These are phyloP conservation scores for Diutina pseudorugosa DNA, from an alignment of 1,139 yeast genomes.

Conservation along the genomic window DNA sequence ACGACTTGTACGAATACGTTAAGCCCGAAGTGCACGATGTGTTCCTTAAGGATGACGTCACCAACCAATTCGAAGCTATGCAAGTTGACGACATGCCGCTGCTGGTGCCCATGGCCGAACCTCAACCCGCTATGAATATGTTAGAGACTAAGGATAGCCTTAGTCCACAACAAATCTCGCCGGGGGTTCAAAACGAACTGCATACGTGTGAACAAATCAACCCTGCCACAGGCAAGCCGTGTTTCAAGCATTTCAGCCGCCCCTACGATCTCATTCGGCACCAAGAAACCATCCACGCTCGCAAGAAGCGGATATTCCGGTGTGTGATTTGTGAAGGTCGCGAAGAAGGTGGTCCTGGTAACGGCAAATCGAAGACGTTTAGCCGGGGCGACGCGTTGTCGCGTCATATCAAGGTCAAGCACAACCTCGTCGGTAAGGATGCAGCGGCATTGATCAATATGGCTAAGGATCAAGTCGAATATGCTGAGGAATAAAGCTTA, in stretches of 20 bases:
- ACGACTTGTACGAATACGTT: background rate
- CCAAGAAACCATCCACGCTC: conserved; percentile 38
- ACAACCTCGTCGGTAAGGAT: conserved; percentile 33
- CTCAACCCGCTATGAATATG: background rate
- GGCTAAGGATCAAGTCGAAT: conserved; percentile 71
- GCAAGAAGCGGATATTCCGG: conserved; percentile 35
- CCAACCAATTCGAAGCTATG: background rate
- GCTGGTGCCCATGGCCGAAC: background rate
- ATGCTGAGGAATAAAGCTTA: conserved; percentile 11
- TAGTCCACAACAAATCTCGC: background rate
- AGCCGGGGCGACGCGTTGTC: conserved; percentile 39
- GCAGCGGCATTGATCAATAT: conserved; percentile 52
- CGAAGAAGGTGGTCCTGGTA: conserved; percentile 38
- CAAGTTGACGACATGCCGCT: background rate
- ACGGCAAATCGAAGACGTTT: conserved; percentile 44
- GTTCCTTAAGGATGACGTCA: background rate
- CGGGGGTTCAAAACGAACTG: background rate
- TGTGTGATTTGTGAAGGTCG: conserved; percentile 42
- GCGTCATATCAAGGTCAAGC: conserved; percentile 37
- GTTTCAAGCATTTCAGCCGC: conserved; percentile 34
- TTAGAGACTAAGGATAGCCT: background rate
- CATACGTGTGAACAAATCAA: conserved; percentile 40
- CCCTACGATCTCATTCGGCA: conserved; percentile 39
- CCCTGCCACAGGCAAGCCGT: conserved; percentile 27
- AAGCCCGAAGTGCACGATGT: conserved; percentile 4